Conservation (phyloP, 345 rosid species). For the Boechera divaricarpa region DNA sequence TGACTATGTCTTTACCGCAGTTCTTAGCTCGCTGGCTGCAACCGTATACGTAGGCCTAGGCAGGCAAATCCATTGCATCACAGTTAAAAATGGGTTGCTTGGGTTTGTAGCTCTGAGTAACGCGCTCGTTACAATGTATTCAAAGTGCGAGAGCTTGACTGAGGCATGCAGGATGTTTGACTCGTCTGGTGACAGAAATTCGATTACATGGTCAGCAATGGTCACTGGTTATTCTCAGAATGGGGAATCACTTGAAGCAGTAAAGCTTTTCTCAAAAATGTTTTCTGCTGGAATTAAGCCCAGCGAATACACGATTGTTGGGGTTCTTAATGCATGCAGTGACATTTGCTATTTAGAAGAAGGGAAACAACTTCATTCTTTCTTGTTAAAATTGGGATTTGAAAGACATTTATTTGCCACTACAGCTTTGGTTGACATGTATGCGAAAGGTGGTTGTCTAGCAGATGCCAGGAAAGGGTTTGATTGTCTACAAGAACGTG, state of each 20-base stretch:
- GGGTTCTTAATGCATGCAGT: conserved; percentile 84
- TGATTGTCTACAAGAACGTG: conserved; percentile 52
- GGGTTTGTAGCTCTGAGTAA: conserved; percentile 61
- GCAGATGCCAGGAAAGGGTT: conserved; percentile 67
- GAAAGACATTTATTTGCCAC: conserved; percentile 62
- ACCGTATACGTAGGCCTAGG: conserved; percentile 55
- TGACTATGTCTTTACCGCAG: conserved; percentile 73
- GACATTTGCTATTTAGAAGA: conserved; percentile 59
- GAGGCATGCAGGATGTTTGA: conserved; percentile 68
- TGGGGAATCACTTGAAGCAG: conserved; percentile 65
- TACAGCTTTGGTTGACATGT: conserved; percentile 80
- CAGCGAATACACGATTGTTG: conserved; percentile 72
- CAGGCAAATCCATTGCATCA: conserved; percentile 63
- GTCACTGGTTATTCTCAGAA: conserved; percentile 84
- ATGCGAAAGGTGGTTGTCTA: conserved; percentile 61
- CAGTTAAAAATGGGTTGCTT: conserved; percentile 57
- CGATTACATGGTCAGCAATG: conserved; percentile 92
- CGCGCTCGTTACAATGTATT: conserved; percentile 79
- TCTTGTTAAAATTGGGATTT: conserved; percentile 66
- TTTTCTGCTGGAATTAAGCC: conserved; percentile 66
- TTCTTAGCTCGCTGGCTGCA: conserved; percentile 66
- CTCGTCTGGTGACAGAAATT: conserved; percentile 61
- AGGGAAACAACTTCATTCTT: conserved; percentile 77
- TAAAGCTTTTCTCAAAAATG: conserved; percentile 67
- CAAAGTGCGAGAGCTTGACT: conserved; percentile 65